These are phyloP conservation scores for Suhomyces guaymorum DNA, from an alignment of 1,139 yeast genomes.

Conservation along the genomic window DNA sequence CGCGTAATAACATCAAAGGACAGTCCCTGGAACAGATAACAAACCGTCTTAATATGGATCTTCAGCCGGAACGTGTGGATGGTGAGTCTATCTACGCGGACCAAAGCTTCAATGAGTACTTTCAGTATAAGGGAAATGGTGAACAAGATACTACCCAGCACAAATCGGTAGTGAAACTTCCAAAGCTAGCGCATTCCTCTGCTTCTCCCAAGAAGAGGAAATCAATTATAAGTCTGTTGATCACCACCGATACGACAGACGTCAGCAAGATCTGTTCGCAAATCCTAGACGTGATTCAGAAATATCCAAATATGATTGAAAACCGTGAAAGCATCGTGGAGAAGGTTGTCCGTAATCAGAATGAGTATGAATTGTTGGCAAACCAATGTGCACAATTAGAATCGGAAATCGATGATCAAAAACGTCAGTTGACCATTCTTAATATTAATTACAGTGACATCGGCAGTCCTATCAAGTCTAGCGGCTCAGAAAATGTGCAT, in stretches of 20 bases:
- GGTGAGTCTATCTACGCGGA: slow-evolving; percentile 36
- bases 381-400: slow-evolving; percentile 33
- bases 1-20: slow-evolving; percentile 3
- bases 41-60: slow-evolving; percentile 16
- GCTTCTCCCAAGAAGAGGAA: slow-evolving; percentile 7
- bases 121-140: slow-evolving; percentile 13
- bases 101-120: slow-evolving; percentile 22
- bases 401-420: slow-evolving; percentile 30
- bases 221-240: slow-evolving; percentile 1
- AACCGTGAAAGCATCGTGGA: slow-evolving; percentile 25
- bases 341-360: slow-evolving; percentile 23
- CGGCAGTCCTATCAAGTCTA: slow-evolving; percentile 22
- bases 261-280: slow-evolving; percentile 24
- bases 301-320: slow-evolving; percentile 33
- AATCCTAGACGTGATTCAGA: slow-evolving; percentile 24
- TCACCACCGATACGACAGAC: slow-evolving; percentile 12
- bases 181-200: slow-evolving; percentile 8
- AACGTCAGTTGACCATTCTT: slow-evolving; percentile 27
- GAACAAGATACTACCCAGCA: slow-evolving; percentile 15
- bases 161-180: slow-evolving; percentile 16
- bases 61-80: slow-evolving; percentile 38
- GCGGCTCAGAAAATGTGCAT: slow-evolving; percentile 16
- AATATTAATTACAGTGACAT: slow-evolving; percentile 29
- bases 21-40: slow-evolving; percentile 4
- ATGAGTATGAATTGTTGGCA: slow-evolving; percentile 23